Conservation (phyloP, 2,329 filamentous ascomycete species). For the Exserohilum rostratum region DNA sequence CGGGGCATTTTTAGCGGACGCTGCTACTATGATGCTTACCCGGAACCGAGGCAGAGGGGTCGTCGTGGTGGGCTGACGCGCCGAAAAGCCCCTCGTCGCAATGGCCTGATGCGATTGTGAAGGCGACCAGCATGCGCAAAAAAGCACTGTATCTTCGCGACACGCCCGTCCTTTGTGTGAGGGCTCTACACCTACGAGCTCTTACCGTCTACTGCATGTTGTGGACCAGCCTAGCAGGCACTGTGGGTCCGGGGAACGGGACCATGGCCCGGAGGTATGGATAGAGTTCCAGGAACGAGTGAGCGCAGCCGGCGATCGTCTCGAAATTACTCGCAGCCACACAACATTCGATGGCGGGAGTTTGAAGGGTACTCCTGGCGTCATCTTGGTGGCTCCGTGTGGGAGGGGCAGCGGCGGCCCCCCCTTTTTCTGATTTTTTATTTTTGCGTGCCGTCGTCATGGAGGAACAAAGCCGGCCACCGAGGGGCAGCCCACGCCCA, state of each 20-base stretch:
- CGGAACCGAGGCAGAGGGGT: conserved; percentile 6
- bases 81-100: conserved; percentile 1
- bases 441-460: conserved; percentile 38
- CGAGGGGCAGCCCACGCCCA: conserved; percentile 13
- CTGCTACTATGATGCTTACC: conserved; percentile 16
- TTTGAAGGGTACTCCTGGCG: conserved; percentile 27
- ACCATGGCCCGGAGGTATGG: conserved; percentile 43
- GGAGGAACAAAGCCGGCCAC: conserved; percentile 19
- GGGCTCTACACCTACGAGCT: conserved; percentile 5
- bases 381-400: conserved; percentile 21
- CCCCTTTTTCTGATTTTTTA: conserved; percentile 1
- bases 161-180: conserved; percentile 1
- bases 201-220: conserved; percentile 24
- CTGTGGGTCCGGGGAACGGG: conserved; percentile 47
- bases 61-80: conserved; percentile 9
- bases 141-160: conserved; percentile 2
- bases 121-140: not conserved
- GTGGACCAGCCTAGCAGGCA: conserved; percentile 24
- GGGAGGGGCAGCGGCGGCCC: conserved; percentile 18
- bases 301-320: conserved; percentile 38
- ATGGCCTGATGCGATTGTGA: conserved; percentile 6
- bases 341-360: conserved; percentile 26
- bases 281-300: conserved; percentile 45
- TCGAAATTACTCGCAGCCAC: conserved; percentile 37
- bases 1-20: conserved; percentile 24